Evolutionary conservation across 345 rosid species (phyloP), one percentile per base, ranked within the genome.

Genomic region (Moringa oleifera): DNA sequence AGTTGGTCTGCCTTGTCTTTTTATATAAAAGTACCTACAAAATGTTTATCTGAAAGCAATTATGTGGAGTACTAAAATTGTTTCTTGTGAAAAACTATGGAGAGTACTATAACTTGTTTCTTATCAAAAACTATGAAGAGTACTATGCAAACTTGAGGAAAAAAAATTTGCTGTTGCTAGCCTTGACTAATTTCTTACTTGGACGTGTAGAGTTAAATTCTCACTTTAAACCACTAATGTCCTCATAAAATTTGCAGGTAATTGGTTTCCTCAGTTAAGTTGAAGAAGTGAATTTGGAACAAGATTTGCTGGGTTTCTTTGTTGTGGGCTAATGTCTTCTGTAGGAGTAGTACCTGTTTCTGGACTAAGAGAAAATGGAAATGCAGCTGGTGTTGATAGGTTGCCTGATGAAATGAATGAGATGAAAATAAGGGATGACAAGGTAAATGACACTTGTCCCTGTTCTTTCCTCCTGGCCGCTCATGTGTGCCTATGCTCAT

Each of bases 381-480:
- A 84, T 65, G 46, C 75, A 23, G 71, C 68, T 23, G 84, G 85
- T 63, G 87, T 81, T 51, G 98, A 88, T 81, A 84, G 76, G 73
- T 76, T 93, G 72, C 97, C 97, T 21, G 83, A 79, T 22, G 95
- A 88, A 77, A 84, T 90, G 83, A 93, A 87, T 56, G 87, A 81
- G 71, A 90, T 93, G 98, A 93, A 84, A 66, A 92, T 92, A 58
- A 82, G 85, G 71, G 97, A 90, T 63, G 97, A 90, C 60, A 90
- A 85, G 85, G 97, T 90, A 71, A n/a, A 46, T 19, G 12, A 11
- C 47, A 41, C 17, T 4, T 9, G 12, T 4, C 17, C 17, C 12
- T 62, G 24, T 4, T 41, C 16, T 4, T 41, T 11, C 47, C 13
- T 62, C 31, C 20, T 21, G 12, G 47, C 1, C 23, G 9, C 2